Percentiles rank a stretch among this genome's conserved stretches.
Evolutionary conservation across 2,329 filamentous ascomycete species (phyloP).

Genomic region (Verticillium longisporum): DNA sequence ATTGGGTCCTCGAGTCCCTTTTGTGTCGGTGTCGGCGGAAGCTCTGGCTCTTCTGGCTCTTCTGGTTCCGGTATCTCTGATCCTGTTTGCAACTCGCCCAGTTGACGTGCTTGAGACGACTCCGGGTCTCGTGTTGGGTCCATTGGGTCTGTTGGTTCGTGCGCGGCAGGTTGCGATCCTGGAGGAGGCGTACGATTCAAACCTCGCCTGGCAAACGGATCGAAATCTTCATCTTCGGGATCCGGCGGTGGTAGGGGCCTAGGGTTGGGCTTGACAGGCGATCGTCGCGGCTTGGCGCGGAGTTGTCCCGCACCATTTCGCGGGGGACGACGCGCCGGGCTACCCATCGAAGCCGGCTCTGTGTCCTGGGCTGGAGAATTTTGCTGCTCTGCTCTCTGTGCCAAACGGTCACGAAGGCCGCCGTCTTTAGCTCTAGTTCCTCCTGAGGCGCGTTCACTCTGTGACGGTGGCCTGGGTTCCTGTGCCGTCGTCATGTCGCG

Average conservation of each 20-base stretch:
- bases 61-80: not conserved
- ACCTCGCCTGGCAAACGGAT: slow-evolving; percentile 30
- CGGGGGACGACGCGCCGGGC: not conserved
- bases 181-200: slow-evolving; percentile 27
- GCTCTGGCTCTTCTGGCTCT: slow-evolving; percentile 44
- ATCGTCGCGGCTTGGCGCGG: slow-evolving; percentile 28
- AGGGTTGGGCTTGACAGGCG: slow-evolving; percentile 34
- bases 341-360: not conserved
- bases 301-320: slow-evolving; percentile 20
- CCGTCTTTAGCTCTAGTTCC: not conserved
- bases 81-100: not conserved
- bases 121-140: not conserved
- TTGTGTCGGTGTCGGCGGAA: slow-evolving; percentile 51
- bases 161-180: not conserved
- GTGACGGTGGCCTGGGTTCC: slow-evolving; percentile 3
- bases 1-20: slow-evolving; percentile 42
- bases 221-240: slow-evolving; percentile 30
- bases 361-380: not conserved
- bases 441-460: slow-evolving; percentile 11
- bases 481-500: slow-evolving; percentile 22
- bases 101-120: not conserved
- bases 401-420: not conserved
- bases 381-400: not conserved
- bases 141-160: not conserved
- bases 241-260: slow-evolving; percentile 39